Evolutionary conservation across 192 early-diverging fungal genomes (phyloP).

Genomic region (Thoreauomyces humboldtii): DNA sequence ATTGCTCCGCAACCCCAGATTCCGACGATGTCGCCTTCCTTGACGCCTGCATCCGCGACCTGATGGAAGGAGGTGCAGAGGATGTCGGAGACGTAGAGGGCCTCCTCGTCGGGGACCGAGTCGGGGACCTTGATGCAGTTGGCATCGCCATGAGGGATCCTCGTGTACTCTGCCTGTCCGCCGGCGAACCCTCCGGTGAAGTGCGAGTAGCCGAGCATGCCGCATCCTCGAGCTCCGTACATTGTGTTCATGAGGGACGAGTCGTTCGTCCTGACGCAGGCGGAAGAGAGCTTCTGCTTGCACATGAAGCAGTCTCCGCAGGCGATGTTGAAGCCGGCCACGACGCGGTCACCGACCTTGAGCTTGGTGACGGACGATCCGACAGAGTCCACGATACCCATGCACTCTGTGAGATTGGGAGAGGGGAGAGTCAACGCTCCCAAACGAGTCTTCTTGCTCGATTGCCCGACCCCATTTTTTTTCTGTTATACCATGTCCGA

Average conservation of each 20-base stretch:
- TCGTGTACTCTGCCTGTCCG: conserved; percentile 46
- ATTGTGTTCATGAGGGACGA: conserved; percentile 39
- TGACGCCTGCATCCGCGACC: conserved; percentile 1
- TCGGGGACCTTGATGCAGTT: conserved; percentile 52
- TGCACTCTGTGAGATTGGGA: too few species aligned
- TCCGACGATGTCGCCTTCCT: conserved; percentile 43
- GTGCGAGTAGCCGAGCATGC: conserved; percentile 7
- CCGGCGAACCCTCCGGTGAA: conserved; percentile 40
- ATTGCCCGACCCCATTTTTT: too few species aligned
- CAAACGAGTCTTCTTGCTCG: too few species aligned
- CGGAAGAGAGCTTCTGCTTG: conserved; percentile 29
- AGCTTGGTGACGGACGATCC: conserved; percentile 41
- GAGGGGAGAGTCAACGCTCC: too few species aligned
- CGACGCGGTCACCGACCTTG: conserved; percentile 50
- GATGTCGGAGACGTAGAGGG: conserved; percentile 46
- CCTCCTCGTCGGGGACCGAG: conserved; percentile 42
- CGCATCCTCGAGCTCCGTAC: conserved; percentile 35
- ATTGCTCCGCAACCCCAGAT: conserved; percentile 57
- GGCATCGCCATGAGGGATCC: conserved; percentile 50
- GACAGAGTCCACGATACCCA: conserved; percentile 45
- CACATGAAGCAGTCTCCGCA: conserved; percentile 53
- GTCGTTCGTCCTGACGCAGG: conserved; percentile 51
- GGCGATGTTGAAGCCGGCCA: conserved; percentile 47
- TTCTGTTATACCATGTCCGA: too few species aligned
- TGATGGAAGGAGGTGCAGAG: conserved; percentile 35